These are phyloP conservation scores for Gossypium bickii DNA, from an alignment of 345 rosid species.

Conservation along the genomic window DNA sequence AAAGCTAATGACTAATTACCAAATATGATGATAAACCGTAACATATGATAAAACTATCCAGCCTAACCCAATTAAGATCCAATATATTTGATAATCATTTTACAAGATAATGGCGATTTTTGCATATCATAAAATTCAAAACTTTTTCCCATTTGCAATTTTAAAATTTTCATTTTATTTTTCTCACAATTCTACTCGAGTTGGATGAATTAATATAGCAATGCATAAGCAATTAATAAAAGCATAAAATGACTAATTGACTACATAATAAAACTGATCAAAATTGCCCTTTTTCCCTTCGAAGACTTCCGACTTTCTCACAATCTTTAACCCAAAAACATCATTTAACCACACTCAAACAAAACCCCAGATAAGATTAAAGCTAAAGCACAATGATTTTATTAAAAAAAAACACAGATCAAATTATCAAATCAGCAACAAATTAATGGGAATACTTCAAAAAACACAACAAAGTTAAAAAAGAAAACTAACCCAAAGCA, in stretches of 20 bases:
- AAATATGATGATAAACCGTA: background rate
- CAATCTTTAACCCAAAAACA: background rate
- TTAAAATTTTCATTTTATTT: background rate
- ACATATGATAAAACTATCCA: background rate
- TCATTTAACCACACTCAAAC: background rate
- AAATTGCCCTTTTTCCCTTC: too few species aligned
- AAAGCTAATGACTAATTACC: background rate
- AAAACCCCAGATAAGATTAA: conserved; percentile 5
- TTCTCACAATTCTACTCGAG: background rate
- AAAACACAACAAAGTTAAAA: background rate
- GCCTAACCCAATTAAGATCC: background rate
- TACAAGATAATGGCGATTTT: background rate
- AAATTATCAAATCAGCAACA: background rate
- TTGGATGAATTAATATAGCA: background rate
- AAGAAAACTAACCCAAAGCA: conserved; percentile 52
- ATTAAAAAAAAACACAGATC: conserved; percentile 10
- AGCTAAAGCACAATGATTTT: background rate
- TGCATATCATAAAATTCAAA: background rate
- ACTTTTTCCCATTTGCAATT: background rate
- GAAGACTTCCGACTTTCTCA: background rate
- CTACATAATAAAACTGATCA: background rate
- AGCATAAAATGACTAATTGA: background rate
- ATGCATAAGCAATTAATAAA: background rate
- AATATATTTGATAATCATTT: background rate
- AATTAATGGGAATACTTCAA: background rate